These are phyloP conservation scores for Lodderomyces elongisporus DNA, from an alignment of 1,139 yeast genomes.

Conservation along the genomic window DNA sequence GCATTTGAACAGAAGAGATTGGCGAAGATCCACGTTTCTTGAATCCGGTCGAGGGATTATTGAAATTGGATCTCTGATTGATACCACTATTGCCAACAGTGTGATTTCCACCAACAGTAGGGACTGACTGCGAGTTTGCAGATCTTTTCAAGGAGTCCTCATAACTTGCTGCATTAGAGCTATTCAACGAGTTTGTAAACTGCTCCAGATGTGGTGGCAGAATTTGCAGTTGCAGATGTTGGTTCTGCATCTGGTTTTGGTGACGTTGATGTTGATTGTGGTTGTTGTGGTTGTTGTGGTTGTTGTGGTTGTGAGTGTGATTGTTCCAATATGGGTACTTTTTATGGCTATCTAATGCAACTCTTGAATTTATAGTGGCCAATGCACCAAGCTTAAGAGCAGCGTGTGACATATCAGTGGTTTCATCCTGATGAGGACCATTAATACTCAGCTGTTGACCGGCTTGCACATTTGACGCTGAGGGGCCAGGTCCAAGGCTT, in stretches of 20 bases:
- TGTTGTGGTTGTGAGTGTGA: slow-evolving; percentile 9
- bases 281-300: slow-evolving; percentile 8
- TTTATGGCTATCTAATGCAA: slow-evolving; percentile 52
- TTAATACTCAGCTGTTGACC: slow-evolving; percentile 2
- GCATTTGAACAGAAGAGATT: slow-evolving; percentile 8
- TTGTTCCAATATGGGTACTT: slow-evolving; percentile 22
- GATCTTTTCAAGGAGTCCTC: slow-evolving; percentile 36
- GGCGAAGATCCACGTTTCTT: slow-evolving; percentile 3
- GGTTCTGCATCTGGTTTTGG: slow-evolving; percentile 10
- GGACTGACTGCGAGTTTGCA: slow-evolving; percentile 37
- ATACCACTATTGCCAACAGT: slow-evolving; percentile 5
- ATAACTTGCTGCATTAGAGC: slow-evolving; percentile 13
- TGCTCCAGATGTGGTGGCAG: slow-evolving; percentile 1
- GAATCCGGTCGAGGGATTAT: slow-evolving; percentile 2
- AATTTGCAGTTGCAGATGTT: slow-evolving; percentile 3
- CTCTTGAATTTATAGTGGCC: slow-evolving; percentile 58
- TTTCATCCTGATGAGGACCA: slow-evolving; percentile 16
- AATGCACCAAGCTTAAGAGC: slow-evolving; percentile 57
- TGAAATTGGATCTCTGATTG: slow-evolving; percentile 11
- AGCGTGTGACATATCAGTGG: slow-evolving; percentile 34
- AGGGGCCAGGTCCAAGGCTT: not conserved
- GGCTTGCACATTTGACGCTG: not conserved
- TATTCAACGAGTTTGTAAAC: not conserved
- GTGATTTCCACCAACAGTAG: slow-evolving; percentile 16
- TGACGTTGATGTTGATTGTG: slow-evolving; percentile 9